phyloP scores from a whole-genome alignment of 2,329 filamentous ascomycete species.

The Dothistroma septosporum region DNA sequence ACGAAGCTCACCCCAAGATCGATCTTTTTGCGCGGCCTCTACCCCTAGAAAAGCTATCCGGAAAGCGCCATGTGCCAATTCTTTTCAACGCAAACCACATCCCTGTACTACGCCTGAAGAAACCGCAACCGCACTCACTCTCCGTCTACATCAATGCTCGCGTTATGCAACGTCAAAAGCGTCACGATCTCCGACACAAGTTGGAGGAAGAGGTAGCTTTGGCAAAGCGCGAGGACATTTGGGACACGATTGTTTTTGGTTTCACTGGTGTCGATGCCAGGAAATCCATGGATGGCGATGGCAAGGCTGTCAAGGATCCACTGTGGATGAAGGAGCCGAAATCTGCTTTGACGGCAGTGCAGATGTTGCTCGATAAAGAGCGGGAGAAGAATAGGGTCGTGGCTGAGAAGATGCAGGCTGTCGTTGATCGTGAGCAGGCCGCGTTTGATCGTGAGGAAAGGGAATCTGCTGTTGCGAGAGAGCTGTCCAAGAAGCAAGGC shows the following conservation, averaged over 20 bases:
- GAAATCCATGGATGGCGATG: slow-evolving; percentile 11
- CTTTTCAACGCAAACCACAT: slow-evolving; percentile 54
- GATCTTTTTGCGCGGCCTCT: slow-evolving; percentile 28
- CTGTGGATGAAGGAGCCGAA: slow-evolving; percentile 36
- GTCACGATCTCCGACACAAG: slow-evolving; percentile 38
- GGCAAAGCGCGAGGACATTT: slow-evolving; percentile 45
- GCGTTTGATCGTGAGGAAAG: slow-evolving; percentile 40
- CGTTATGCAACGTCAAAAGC: slow-evolving; percentile 42
- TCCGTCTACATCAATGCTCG: slow-evolving; percentile 56
- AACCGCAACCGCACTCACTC: slow-evolving; percentile 60
- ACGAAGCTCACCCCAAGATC: background rate
- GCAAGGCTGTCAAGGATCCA: slow-evolving; percentile 11
- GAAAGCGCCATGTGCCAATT: slow-evolving; percentile 56
- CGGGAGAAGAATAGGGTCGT: slow-evolving; percentile 32
- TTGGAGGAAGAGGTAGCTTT: slow-evolving; percentile 42
- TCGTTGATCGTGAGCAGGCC: slow-evolving; percentile 47
- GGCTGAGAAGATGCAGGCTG: slow-evolving; percentile 42
- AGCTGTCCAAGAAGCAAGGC: background rate
- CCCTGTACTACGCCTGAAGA: slow-evolving; percentile 63
- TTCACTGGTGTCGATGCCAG: slow-evolving; percentile 11
- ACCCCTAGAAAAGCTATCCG: slow-evolving; percentile 40
- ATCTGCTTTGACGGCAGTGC: slow-evolving; percentile 37
- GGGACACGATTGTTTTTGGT: slow-evolving; percentile 42
- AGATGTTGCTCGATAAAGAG: slow-evolving; percentile 24
- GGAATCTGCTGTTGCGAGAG: slow-evolving; percentile 10